phyloP scores from a whole-genome alignment of 2,329 filamentous ascomycete genomes.

The Fusarium papillatum region DNA sequence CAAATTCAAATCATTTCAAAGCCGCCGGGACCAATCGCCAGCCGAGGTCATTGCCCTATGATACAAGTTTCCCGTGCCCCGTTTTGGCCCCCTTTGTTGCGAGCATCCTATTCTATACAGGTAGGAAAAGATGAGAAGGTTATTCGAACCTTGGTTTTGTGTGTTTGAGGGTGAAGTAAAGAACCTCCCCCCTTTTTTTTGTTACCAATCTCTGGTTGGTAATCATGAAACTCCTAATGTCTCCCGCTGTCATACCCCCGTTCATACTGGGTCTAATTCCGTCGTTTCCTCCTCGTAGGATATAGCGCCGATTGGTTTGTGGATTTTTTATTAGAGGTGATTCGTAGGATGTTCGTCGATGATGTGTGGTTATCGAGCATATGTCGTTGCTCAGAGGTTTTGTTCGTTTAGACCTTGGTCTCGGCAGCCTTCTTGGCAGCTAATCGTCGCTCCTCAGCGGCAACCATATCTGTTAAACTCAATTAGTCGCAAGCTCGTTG shows the following conservation, averaged over 20 bases:
- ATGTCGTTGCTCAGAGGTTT: not conserved
- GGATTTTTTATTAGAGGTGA: constrained; percentile 17
- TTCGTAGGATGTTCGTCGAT: not conserved
- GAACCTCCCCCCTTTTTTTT: not conserved
- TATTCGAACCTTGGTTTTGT: not conserved
- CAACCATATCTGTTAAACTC: constrained; percentile 78
- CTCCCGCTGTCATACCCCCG: not conserved
- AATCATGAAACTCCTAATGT: constrained; percentile 7
- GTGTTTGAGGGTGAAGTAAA: not conserved
- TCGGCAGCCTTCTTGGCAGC: constrained; percentile 53
- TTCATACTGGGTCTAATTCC: constrained; percentile 7
- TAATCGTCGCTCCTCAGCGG: constrained; percentile 78
- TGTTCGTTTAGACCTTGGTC: constrained; percentile 36
- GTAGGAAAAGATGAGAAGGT: constrained; percentile 12
- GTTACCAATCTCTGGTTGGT: not conserved
- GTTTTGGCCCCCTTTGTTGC: not conserved
- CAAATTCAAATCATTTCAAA: constrained; percentile 14
- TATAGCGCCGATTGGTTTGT: constrained; percentile 8
- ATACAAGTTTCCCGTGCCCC: constrained; percentile 1
- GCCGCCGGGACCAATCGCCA: not conserved
- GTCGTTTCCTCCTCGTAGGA: not conserved
- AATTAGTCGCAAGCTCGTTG: constrained; percentile 18
- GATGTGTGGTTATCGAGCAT: not conserved
- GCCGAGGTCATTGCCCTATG: constrained; percentile 2
- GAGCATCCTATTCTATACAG: not conserved